phyloP scores from a whole-genome alignment of 805 yeast genomes.

The Cyberlindnera mississippiensis region DNA sequence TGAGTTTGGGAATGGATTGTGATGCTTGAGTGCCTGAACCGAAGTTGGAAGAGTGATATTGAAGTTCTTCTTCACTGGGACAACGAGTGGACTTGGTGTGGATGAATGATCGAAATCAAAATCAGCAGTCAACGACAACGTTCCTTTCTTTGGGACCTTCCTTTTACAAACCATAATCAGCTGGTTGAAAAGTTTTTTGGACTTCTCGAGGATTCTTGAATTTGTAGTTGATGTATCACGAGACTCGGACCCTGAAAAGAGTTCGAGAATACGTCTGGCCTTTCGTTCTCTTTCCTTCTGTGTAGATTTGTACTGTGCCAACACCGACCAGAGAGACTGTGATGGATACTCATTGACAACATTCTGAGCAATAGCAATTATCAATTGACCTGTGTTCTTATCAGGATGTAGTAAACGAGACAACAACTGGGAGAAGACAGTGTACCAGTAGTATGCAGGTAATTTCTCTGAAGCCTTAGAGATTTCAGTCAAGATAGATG shows the following conservation, averaged over 20 bases:
- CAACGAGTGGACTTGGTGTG: conserved; percentile 53
- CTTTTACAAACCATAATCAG: conserved; percentile 26
- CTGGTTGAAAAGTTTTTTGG: conserved; percentile 28
- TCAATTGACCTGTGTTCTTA: conserved; percentile 47
- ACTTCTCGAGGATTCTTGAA: conserved; percentile 15
- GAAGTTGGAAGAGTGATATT: conserved; percentile 59
- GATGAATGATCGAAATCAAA: conserved; percentile 38
- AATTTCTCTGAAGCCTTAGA: conserved; percentile 39
- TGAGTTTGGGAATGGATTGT: conserved; percentile 42
- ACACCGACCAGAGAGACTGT: conserved; percentile 81
- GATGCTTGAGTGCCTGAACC: conserved; percentile 36
- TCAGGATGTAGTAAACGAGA: conserved; percentile 73
- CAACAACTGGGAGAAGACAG: conserved; percentile 79
- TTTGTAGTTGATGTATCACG: conserved; percentile 17
- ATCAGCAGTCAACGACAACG: conserved; percentile 33
- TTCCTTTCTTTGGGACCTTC: conserved; percentile 16
- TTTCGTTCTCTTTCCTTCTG: conserved; percentile 40
- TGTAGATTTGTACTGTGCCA: conserved; percentile 64
- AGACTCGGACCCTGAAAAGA: conserved; percentile 25
- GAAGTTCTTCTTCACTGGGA: conserved; percentile 71
- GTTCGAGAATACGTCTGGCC: conserved; percentile 42
- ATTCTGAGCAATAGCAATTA: conserved; percentile 53
- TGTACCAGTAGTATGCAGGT: conserved; percentile 66
- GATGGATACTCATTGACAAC: conserved; percentile 68
- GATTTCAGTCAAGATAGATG: conserved; percentile 47